phyloP scores from a whole-genome alignment of 495 filamentous ascomycete genomes.

The Lineolata rhizophorae region DNA sequence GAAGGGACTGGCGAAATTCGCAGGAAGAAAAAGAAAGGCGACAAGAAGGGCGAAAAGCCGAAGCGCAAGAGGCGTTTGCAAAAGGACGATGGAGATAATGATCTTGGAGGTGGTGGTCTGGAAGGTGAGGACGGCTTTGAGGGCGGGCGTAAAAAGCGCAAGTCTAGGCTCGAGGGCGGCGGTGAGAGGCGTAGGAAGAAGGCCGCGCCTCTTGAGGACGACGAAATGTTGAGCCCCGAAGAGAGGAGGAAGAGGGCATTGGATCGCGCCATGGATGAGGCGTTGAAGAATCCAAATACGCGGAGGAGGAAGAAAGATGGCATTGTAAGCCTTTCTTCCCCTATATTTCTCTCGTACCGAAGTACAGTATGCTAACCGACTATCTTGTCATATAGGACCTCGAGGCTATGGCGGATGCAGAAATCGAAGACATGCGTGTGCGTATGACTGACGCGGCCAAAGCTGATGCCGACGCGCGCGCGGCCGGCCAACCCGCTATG shows the following conservation, averaged over 20 bases:
- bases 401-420: too few relatives aligned
- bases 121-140: too few relatives aligned
- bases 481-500: slow-evolving; percentile 55
- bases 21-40: slow-evolving; percentile 51
- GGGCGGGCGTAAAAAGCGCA: slow-evolving; percentile 26
- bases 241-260: slow-evolving; percentile 59
- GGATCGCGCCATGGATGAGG: slow-evolving; percentile 68
- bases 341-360: too few relatives aligned
- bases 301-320: slow-evolving; percentile 72
- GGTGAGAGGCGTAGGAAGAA: slow-evolving; percentile 25
- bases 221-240: slow-evolving; percentile 30
- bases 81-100: slow-evolving; percentile 29
- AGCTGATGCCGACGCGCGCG: slow-evolving; percentile 59
- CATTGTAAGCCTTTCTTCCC: slow-evolving; percentile 49
- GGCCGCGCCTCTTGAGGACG: slow-evolving; percentile 30
- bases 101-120: slow-evolving; percentile 33
- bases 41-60: slow-evolving; percentile 49
- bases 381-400: too few relatives aligned
- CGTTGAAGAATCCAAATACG: slow-evolving; percentile 58
- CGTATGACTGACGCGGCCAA: slow-evolving; percentile 85
- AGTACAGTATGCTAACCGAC: too few relatives aligned
- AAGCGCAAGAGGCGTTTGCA: slow-evolving; percentile 43
- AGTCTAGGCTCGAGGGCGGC: slow-evolving; percentile 15
- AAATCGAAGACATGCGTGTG: slow-evolving; percentile 69
- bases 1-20: too few relatives aligned